Percentiles rank a stretch among this genome's conserved stretches.
Evolutionary conservation across 1,284 basidiomycete genomes (phyloP).

Genomic region (Ceratorhiza oryzae-sativae): DNA sequence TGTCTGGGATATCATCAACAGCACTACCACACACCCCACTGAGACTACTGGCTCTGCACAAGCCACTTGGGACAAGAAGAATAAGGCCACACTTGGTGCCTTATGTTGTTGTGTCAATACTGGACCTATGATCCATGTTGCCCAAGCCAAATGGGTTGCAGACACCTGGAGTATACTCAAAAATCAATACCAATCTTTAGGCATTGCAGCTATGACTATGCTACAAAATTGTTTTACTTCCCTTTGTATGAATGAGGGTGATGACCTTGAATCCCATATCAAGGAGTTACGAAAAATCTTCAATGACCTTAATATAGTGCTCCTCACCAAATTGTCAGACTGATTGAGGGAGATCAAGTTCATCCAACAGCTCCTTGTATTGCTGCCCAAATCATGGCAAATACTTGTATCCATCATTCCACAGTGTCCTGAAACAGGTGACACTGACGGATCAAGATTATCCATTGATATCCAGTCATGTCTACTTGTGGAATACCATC

Average conservation of each 20-base stretch:
- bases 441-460: background rate
- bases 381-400: slow-evolving; percentile 18
- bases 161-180: background rate
- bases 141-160: background rate
- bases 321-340: background rate
- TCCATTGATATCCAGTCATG: background rate
- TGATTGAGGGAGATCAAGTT: background rate
- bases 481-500: slow-evolving; percentile 13
- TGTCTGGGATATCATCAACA: background rate
- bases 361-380: background rate
- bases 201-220: slow-evolving; percentile 12
- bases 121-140: slow-evolving; percentile 12
- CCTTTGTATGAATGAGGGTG: slow-evolving; percentile 12
- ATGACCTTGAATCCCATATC: slow-evolving; percentile 17
- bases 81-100: background rate
- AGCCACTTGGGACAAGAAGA: background rate
- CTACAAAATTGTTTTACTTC: slow-evolving; percentile 5
- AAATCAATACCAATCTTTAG: background rate
- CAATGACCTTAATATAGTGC: slow-evolving; percentile 17
- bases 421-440: background rate
- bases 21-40: background rate
- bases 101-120: background rate
- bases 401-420: slow-evolving; percentile 2
- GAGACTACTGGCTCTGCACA: background rate
- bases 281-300: background rate